phyloP scores from a whole-genome alignment of 306 rosid genomes.

The Ormosia semicastrata region DNA sequence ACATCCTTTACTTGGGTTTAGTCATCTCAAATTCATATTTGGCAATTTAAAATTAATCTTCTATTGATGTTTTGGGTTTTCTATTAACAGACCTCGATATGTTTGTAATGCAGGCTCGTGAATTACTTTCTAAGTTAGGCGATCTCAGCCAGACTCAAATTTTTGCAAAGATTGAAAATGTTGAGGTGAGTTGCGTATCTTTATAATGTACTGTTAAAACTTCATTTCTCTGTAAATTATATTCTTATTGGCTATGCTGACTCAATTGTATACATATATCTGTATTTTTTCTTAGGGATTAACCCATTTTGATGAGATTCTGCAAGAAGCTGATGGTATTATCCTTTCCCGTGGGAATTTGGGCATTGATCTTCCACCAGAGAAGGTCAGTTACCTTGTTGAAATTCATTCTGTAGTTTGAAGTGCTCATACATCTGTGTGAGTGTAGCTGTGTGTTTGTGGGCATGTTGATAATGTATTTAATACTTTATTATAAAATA shows the following conservation, averaged over 20 bases:
- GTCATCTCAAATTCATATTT: neutral
- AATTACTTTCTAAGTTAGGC: constrained; percentile 76
- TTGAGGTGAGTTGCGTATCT: constrained; percentile 60
- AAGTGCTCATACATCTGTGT: neutral
- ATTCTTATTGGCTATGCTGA: constrained; percentile 9
- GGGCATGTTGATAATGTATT: neutral
- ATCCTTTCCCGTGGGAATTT: constrained; percentile 89
- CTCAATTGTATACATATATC: neutral
- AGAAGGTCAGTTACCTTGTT: constrained; percentile 61
- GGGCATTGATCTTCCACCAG: constrained; percentile 98
- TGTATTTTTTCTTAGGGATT: constrained; percentile 60
- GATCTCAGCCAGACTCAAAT: constrained; percentile 80
- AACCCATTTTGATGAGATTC: constrained; percentile 88
- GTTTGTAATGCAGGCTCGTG: constrained; percentile 68
- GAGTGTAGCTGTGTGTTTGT: neutral
- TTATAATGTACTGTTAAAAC: neutral
- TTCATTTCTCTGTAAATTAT: neutral
- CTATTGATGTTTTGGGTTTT: neutral
- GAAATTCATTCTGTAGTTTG: constrained; percentile 16
- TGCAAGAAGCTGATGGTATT: constrained; percentile 94
- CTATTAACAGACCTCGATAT: constrained; percentile 1
- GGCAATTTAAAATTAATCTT: neutral
- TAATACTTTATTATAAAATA: neutral
- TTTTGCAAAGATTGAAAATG: constrained; percentile 88
- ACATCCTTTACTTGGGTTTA: constrained; percentile 2